phyloP scores from a whole-genome alignment of 1,284 basidiomycete species.

The Kalmanozyma brasiliensis region DNA sequence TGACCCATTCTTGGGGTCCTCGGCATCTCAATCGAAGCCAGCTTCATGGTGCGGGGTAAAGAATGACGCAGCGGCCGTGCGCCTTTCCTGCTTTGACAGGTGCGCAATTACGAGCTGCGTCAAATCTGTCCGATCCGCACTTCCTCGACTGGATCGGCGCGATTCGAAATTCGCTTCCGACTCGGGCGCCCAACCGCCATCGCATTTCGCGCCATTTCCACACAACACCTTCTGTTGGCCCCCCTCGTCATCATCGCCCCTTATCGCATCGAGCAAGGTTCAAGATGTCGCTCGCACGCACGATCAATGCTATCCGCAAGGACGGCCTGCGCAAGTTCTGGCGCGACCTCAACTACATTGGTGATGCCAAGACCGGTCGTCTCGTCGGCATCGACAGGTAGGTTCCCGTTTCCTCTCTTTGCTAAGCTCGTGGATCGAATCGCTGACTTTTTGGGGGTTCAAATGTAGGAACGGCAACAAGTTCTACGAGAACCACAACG shows the following conservation, averaged over 20 bases:
- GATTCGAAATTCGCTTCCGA: slow-evolving; percentile 30
- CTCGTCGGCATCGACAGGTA: slow-evolving; percentile 64
- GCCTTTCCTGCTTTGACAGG: background rate
- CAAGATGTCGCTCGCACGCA: slow-evolving; percentile 62
- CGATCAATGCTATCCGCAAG: slow-evolving; percentile 60
- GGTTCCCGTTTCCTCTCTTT: slow-evolving; percentile 1
- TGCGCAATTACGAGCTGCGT: slow-evolving; percentile 27
- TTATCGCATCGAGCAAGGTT: slow-evolving; percentile 4
- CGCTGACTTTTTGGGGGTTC: no score
- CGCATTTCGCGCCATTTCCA: slow-evolving; percentile 18
- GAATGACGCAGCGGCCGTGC: slow-evolving; percentile 3
- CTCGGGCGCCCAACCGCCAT: slow-evolving; percentile 4
- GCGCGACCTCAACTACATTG: slow-evolving; percentile 65
- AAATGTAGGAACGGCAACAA: slow-evolving; percentile 66
- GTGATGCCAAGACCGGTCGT: slow-evolving; percentile 65
- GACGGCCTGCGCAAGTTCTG: slow-evolving; percentile 63
- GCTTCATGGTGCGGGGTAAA: slow-evolving; percentile 9
- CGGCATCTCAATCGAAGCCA: background rate
- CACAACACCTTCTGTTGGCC: background rate
- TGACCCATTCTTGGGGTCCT: no score
- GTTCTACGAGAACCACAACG: slow-evolving; percentile 65
- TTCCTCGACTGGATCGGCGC: no score
- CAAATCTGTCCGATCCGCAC: background rate
- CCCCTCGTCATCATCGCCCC: background rate
- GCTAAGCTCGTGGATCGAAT: no score